phyloP scores from a whole-genome alignment of 1,139 yeast species.

The Protomyces inundatus region DNA sequence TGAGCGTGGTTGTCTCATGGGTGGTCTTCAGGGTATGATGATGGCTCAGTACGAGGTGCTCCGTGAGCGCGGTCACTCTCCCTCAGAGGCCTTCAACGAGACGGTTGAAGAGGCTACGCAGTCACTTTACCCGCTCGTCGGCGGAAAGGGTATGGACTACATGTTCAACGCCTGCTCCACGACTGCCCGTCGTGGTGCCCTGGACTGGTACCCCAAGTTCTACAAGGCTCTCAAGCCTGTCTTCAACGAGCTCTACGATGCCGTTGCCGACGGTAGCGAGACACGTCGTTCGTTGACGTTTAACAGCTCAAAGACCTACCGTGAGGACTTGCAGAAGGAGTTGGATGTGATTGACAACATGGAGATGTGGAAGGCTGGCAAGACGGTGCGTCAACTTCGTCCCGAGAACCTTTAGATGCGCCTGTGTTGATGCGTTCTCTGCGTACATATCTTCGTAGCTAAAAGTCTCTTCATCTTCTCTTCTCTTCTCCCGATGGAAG shows the following conservation, averaged over 20 bases:
- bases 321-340: slow-evolving; percentile 92
- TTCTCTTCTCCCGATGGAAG: not conserved
- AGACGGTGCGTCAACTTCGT: slow-evolving; percentile 98
- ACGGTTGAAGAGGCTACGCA: slow-evolving; percentile 99
- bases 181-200: slow-evolving; percentile 99
- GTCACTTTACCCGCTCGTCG: slow-evolving; percentile 96
- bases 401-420: slow-evolving; percentile 66
- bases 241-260: slow-evolving; percentile 88
- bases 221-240: slow-evolving; percentile 98
- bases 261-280: slow-evolving; percentile 93
- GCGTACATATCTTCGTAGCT: slow-evolving; percentile 18
- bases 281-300: slow-evolving; percentile 96
- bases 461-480: not conserved
- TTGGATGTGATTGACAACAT: slow-evolving; percentile 86
- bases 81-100: slow-evolving; percentile 99
- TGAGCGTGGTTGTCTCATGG: slow-evolving; percentile 99
- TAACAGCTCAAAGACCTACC: slow-evolving; percentile 97
- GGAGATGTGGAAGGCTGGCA: slow-evolving; percentile 99
- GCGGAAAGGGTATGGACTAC: slow-evolving; percentile 99
- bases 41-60: slow-evolving; percentile 98
- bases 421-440: not conserved
- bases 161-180: slow-evolving; percentile 99
- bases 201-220: slow-evolving; percentile 99
- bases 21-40: slow-evolving; percentile 99
- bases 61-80: slow-evolving; percentile 99